Evolutionary conservation across 2,329 filamentous ascomycete species (phyloP).

Genomic region (Penicillium corylophilum): DNA sequence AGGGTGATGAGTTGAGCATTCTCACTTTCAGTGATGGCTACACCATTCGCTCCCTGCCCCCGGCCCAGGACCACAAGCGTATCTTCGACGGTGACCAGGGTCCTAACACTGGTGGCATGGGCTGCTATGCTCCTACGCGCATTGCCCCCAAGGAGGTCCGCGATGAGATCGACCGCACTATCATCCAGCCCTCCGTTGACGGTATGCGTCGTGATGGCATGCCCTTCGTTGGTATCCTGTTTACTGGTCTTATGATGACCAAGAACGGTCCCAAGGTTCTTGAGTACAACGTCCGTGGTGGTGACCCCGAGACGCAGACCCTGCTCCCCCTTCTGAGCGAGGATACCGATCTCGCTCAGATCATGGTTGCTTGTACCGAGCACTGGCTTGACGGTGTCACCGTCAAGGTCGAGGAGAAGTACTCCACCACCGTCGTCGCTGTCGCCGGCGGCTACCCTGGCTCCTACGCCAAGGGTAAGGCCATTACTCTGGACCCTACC

Average conservation of each 20-base stretch:
- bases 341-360: conserved; percentile 79
- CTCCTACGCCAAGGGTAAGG: conserved; percentile 75
- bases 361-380: conserved; percentile 82
- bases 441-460: conserved; percentile 90
- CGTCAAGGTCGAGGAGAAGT: conserved; percentile 66
- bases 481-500: conserved; percentile 58
- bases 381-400: conserved; percentile 69
- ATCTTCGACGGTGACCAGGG: conserved; percentile 87
- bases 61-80: conserved; percentile 95
- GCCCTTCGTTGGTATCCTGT: conserved; percentile 47
- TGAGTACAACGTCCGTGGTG: conserved; percentile 92
- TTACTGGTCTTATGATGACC: conserved; percentile 84
- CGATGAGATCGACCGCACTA: conserved; percentile 72
- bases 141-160: conserved; percentile 74
- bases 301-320: conserved; percentile 88
- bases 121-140: conserved; percentile 89
- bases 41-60: conserved; percentile 76
- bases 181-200: conserved; percentile 85
- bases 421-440: conserved; percentile 89
- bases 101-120: conserved; percentile 96
- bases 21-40: conserved; percentile 89
- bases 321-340: conserved; percentile 73
- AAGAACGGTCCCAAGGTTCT: conserved; percentile 75
- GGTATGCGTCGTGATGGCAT: conserved; percentile 78
- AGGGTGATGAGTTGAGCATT: conserved; percentile 89